Evolutionary conservation across 1,139 yeast species (phyloP).

Genomic region (Protomyces lactucae-debilis): DNA sequence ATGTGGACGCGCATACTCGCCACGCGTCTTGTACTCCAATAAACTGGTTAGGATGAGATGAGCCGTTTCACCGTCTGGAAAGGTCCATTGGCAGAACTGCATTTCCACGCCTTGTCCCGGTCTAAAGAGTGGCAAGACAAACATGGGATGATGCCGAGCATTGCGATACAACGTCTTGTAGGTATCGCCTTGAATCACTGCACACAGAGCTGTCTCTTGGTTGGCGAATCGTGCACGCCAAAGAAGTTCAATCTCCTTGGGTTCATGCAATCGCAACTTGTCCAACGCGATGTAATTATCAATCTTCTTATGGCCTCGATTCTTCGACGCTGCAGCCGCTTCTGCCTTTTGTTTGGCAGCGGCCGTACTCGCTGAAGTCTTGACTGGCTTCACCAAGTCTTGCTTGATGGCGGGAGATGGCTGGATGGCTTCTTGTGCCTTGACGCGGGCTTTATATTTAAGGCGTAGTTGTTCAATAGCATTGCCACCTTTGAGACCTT

Average conservation of each 20-base stretch:
- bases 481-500: slow-evolving; percentile 8
- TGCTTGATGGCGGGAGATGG: slow-evolving; percentile 29
- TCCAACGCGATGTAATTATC: slow-evolving; percentile 66
- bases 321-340: background rate
- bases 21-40: slow-evolving; percentile 86
- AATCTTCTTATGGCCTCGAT: slow-evolving; percentile 37
- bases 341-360: background rate
- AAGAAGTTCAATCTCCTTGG: slow-evolving; percentile 66
- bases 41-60: slow-evolving; percentile 89
- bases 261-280: slow-evolving; percentile 51
- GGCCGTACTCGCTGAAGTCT: background rate
- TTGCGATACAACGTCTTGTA: slow-evolving; percentile 59
- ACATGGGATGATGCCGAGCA: slow-evolving; percentile 69
- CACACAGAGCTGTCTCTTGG: slow-evolving; percentile 56
- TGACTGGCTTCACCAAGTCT: slow-evolving; percentile 28
- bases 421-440: slow-evolving; percentile 39
- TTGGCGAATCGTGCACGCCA: slow-evolving; percentile 83
- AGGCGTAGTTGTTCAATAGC: slow-evolving; percentile 17
- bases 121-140: slow-evolving; percentile 46
- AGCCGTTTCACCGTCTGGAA: slow-evolving; percentile 76
- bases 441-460: slow-evolving; percentile 54
- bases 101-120: slow-evolving; percentile 60
- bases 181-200: slow-evolving; percentile 56
- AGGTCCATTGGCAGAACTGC: slow-evolving; percentile 92
- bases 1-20: slow-evolving; percentile 91